phyloP scores from a whole-genome alignment of 345 rosid species.

The Aquilaria malaccensis region DNA sequence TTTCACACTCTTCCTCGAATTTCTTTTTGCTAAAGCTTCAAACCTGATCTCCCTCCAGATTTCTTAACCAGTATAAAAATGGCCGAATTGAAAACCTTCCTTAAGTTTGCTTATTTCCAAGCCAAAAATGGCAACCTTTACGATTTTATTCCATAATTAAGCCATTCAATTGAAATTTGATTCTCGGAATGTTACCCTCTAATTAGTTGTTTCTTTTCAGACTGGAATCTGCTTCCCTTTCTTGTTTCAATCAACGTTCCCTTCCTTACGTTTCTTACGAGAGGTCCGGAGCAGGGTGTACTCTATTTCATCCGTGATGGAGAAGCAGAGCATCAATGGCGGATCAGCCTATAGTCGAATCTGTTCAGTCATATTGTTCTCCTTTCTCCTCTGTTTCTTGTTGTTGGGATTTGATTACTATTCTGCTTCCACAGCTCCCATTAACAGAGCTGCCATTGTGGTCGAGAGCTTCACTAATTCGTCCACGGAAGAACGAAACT shows the following conservation, averaged over 20 bases:
- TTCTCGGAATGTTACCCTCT: neutral
- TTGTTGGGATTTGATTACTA: slow-evolving; percentile 23
- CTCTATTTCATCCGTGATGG: slow-evolving; percentile 8
- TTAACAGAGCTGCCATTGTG: slow-evolving; percentile 1
- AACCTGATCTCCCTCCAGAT: too few species aligned
- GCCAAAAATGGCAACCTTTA: too few species aligned
- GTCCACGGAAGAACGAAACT: slow-evolving; percentile 1
- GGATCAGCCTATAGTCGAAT: slow-evolving; percentile 12
- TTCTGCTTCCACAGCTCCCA: neutral
- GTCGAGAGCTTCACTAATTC: neutral
- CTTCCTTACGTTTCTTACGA: neutral
- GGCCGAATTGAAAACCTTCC: too few species aligned
- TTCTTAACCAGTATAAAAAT: too few species aligned
- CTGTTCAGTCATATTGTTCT: slow-evolving; percentile 19
- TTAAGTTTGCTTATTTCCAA: too few species aligned
- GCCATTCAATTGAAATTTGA: too few species aligned
- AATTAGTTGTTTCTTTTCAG: neutral
- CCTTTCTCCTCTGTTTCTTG: slow-evolving; percentile 16
- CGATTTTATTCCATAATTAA: too few species aligned
- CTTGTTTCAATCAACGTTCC: neutral
- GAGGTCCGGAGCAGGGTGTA: neutral
- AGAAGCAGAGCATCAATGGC: slow-evolving; percentile 12
- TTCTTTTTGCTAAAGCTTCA: too few species aligned
- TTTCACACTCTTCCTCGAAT: too few species aligned
- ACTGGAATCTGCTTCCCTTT: neutral